Base-by-base conservation (phyloP, 176 grass and related monocot genomes). In the Leersia perrieri region DNA sequence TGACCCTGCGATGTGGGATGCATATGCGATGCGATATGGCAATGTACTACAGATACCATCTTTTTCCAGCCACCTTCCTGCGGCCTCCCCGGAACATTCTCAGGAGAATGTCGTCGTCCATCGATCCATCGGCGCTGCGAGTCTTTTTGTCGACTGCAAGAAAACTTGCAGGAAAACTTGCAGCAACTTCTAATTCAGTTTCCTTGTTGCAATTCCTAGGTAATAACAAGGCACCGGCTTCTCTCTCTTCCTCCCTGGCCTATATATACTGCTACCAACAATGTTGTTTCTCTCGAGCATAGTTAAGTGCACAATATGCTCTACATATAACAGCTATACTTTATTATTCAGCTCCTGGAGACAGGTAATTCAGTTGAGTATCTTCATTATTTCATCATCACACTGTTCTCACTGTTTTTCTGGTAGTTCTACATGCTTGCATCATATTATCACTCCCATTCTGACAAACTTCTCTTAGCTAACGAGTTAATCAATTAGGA, bases 111-210 rank as follows among this genome's bases (percentile, higher is more conserved):
- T 2, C 39, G 10, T 41, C 12, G 9, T 41, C 39, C 39, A 2
- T 41, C 39, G 1, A 39, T 39, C 12, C 41, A 44, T 44, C 41
- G 41, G 10, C 11, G 36, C 18, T 64, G 60, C 16, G 16, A 28
- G 27, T 73, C 18, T 64, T 79, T 49, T 0, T 51, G 7, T 14
- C 2, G 29, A 60, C 47, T 20, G 47, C 72, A 8, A 34, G 72
- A 76, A 87, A 62, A 31, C 12, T 30, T 49, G 20, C 63, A 63
- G 51, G 72, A 76, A 87, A 62, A 31, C 12, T 30, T 49, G 20
- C 63, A 63, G 51, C 72, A 81, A 57, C 61, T 81, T 27, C 74
- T 28, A 33, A 14, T 20, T 4, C 6, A 5, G 1, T 0, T 51
- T 47, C 5, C 42, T 45, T 51, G 18, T 49, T 45, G 8, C 47